Evolutionary conservation across 495 filamentous ascomycete species (phyloP), one percentile per base, ranked within the genome.

Genomic region (Neurospora terricola): DNA sequence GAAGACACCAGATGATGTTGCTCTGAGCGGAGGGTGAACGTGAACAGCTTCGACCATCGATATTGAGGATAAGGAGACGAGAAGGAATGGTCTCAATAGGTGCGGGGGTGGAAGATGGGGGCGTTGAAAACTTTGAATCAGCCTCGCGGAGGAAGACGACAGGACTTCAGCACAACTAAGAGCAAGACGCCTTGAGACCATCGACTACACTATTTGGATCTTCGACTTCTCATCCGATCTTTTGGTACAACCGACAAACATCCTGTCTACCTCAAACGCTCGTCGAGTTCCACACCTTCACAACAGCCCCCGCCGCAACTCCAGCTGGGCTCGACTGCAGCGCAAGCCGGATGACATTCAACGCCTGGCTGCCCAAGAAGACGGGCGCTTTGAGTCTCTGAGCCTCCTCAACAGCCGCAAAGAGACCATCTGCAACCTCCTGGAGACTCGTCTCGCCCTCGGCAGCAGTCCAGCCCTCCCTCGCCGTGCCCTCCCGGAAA

Each of bases 361-460:
- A 76, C 16, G 83, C 82, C 77, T 80, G 79, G 70, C 69, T 79
- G 18, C 83, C 83, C 54, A 86, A 75, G 54, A 78, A 81, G 69
- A 85, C 45, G 10, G 84, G 83, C 54, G 76, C 77, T 76, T 82
- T 83, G 23, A 85, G 73, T 68, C 81, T 76, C 72, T 83, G 81
- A 18, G 87, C 88, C 76, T 84, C 80, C 7, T 88, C 86, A 14
- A 88, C 84, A 8, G 87, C 87, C 38, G 82, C 80, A 42, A 78
- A 77, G 40, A 91, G 79, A 70, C 84, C 84, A 70, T 81, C 80
- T 1, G 82, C 84, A 72, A 88, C 82, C 42, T 83, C 82, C 75
- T 85, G 34, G 5, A 86, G 75, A 7, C 73, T 75, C 10, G 76
- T 62, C 16, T 43, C 71, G 12, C 71, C 69, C 0, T 72, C 74